Evolutionary conservation across 2,329 filamentous ascomycete genomes (phyloP), one percentile per base, ranked within the genome.

Genomic region (Cladosporium cucumerinum): DNA sequence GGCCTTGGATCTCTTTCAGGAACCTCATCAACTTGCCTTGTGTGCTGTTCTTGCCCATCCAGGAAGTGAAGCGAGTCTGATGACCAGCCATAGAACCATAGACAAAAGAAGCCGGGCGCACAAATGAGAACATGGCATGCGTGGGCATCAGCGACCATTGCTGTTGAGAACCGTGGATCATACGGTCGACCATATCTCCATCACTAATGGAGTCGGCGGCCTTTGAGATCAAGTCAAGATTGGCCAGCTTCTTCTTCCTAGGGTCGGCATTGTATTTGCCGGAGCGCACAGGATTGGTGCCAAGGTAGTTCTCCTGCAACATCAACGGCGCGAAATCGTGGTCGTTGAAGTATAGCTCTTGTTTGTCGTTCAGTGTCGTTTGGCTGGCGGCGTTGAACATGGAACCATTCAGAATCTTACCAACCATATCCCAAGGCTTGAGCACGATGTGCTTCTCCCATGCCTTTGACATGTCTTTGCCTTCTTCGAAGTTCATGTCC

Each of bases 111-210:
- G 95, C 89, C 5, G 95, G 95, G 28, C 91, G 85, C 26, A 99
- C 94, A 63, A 96, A 96, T 74, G 93, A 97, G 80, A 98, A 97
- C 46, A 97, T 85, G 28, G 93, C 95, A 78, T 99, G 95, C 1
- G 92, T 90, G 16, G 95, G 95, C 95, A 99, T 99, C 67, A 99
- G 80, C 74, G 91, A 95, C 95, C 95, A 99, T 68, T 99, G 95
- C 75, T 99, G 95, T 75, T 99, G 95, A 52, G 92, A 92, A 28
- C 95, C 95, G 77, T 99, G 95, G 66, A 99, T 99, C 94, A 99
- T 97, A 61, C 92, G 86, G 77, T 99, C 95, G 2, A 98, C 92
- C 39, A 99, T 81, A 76, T 99, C 95, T 66, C 95, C 95, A 73
- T 99, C 95, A 73, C 93, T 97, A 79, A 99, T 99, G 74, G 93